These are phyloP conservation scores for Curvularia lunata DNA, from an alignment of 2,329 filamentous ascomycete species.

Conservation along the genomic window DNA sequence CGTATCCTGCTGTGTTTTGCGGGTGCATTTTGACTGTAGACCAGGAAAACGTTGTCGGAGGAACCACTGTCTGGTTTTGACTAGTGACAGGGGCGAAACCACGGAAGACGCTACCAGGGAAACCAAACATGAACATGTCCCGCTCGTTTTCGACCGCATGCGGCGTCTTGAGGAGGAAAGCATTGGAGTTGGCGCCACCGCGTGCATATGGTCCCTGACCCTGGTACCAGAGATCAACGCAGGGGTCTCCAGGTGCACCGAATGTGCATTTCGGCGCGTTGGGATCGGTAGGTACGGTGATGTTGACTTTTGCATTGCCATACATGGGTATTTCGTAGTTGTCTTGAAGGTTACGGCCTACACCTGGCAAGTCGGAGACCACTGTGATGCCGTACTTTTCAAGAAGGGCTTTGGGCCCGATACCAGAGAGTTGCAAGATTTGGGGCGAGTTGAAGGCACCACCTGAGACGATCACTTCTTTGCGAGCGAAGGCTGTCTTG, in stretches of 20 bases:
- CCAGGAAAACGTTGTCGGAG: constrained; percentile 46
- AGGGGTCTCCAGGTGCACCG: constrained; percentile 26
- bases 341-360: constrained; percentile 33
- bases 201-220: constrained; percentile 42
- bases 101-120: constrained; percentile 55
- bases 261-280: constrained; percentile 26
- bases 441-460: constrained; percentile 68
- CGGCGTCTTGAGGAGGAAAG: constrained; percentile 52
- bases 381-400: constrained; percentile 59
- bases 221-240: constrained; percentile 26
- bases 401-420: constrained; percentile 63
- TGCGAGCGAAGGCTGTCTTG: constrained; percentile 25
- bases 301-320: constrained; percentile 45
- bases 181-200: constrained; percentile 58
- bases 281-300: constrained; percentile 10
- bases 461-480: constrained; percentile 28
- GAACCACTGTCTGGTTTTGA: constrained; percentile 41
- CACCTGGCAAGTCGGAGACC: constrained; percentile 55
- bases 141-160: constrained; percentile 54
- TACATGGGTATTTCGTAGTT: constrained; percentile 57
- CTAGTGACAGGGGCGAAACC: constrained; percentile 60
- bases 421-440: constrained; percentile 66
- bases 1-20: constrained; percentile 64
- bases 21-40: constrained; percentile 66
- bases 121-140: constrained; percentile 60